phyloP scores from a whole-genome alignment of 1,139 yeast species.

The Pichia norvegensis region DNA sequence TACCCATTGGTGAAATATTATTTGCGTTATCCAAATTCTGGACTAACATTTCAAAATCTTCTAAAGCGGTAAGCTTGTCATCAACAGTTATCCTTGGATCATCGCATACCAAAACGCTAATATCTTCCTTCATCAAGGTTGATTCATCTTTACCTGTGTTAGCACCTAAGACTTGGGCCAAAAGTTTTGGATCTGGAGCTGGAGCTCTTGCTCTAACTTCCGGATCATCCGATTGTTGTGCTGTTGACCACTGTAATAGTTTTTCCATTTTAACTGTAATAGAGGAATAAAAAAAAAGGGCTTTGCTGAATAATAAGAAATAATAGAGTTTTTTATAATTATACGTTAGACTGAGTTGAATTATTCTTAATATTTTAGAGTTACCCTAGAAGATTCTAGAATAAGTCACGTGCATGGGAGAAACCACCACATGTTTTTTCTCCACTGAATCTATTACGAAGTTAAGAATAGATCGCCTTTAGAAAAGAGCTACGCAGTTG shows the following conservation, averaged over 20 bases:
- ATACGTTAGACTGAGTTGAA: too few species aligned
- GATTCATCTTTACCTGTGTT: conserved; percentile 61
- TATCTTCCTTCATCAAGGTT: conserved; percentile 69
- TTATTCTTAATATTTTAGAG: too few species aligned
- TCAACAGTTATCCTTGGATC: conserved; percentile 57
- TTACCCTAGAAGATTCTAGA: not conserved
- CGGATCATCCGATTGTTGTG: conserved; percentile 62
- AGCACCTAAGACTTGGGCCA: conserved; percentile 71
- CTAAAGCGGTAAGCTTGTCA: conserved; percentile 56
- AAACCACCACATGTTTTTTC: too few species aligned
- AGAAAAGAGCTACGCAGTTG: too few species aligned
- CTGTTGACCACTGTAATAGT: conserved; percentile 84
- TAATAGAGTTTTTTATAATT: too few species aligned
- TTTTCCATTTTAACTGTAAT: conserved; percentile 56
- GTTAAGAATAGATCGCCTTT: too few species aligned
- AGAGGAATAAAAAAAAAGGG: not conserved
- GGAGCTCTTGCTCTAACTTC: conserved; percentile 56
- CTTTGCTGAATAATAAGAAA: too few species aligned
- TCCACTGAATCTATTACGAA: too few species aligned
- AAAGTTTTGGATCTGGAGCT: conserved; percentile 66
- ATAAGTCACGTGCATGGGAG: not conserved
- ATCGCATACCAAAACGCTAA: conserved; percentile 44
- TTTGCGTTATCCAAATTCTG: conserved; percentile 95
- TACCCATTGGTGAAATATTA: conserved; percentile 70
- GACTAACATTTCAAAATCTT: conserved; percentile 87